A percentile compares a stretch with the other conserved stretches of the same genome.
Conservation (phyloP, 306 rosid genomes). For the Prunus mongolica region DNA sequence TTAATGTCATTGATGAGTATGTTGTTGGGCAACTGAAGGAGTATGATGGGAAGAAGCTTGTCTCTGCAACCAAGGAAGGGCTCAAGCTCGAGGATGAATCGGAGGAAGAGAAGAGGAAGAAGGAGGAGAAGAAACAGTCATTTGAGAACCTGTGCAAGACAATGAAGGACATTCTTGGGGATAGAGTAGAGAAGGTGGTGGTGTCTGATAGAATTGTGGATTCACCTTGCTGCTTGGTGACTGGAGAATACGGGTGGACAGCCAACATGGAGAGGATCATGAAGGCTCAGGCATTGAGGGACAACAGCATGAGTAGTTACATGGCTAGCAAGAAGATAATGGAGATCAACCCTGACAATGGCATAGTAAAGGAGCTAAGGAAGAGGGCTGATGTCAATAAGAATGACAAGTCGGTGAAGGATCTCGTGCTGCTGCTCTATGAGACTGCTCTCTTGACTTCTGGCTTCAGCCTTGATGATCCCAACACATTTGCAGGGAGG, state of each 20-base stretch:
- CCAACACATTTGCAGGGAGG: slow-evolving; percentile 21
- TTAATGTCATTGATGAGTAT: slow-evolving; percentile 33
- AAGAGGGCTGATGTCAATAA: slow-evolving; percentile 19
- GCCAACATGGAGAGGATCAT: slow-evolving; percentile 39
- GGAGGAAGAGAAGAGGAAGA: slow-evolving; percentile 24
- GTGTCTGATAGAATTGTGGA: slow-evolving; percentile 26
- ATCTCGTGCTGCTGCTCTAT: slow-evolving; percentile 21
- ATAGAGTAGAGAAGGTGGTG: slow-evolving; percentile 32
- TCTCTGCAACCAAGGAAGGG: slow-evolving; percentile 19
- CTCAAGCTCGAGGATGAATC: slow-evolving; percentile 26
- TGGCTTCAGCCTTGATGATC: slow-evolving; percentile 28
- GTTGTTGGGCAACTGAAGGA: slow-evolving; percentile 22
- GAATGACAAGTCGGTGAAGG: slow-evolving; percentile 25
- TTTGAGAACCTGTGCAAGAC: slow-evolving; percentile 30
- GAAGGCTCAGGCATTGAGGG: slow-evolving; percentile 32
- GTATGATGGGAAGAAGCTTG: slow-evolving; percentile 35
- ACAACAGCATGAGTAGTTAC: slow-evolving; percentile 25
- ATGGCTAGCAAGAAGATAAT: slow-evolving; percentile 36
- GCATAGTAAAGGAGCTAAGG: slow-evolving; percentile 25
- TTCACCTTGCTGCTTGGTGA: slow-evolving; percentile 23
- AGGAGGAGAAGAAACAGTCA: slow-evolving; percentile 27
- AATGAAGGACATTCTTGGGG: slow-evolving; percentile 29
- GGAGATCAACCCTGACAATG: slow-evolving; percentile 31
- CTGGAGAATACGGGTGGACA: slow-evolving; percentile 32
- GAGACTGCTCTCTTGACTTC: slow-evolving; percentile 22